A percentile compares a stretch with the other conserved stretches of the same genome.
These are phyloP conservation scores for Alternaria gaisen DNA, from an alignment of 2,329 filamentous ascomycete species.

Conservation along the genomic window DNA sequence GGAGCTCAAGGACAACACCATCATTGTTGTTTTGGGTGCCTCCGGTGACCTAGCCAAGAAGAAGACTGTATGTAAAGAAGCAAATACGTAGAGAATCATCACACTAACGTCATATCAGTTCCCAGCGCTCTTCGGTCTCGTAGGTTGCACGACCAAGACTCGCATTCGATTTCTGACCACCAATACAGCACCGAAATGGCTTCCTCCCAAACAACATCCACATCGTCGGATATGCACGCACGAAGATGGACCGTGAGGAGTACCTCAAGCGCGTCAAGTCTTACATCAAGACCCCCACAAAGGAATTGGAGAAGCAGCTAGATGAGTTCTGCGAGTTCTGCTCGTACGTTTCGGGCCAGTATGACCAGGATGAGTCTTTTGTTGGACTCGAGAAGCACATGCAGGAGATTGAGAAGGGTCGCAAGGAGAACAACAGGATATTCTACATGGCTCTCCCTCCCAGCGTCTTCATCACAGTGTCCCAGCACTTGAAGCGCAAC, in stretches of 20 bases:
- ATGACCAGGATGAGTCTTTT: conserved; percentile 97
- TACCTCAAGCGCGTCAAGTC: conserved; percentile 94
- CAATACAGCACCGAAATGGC: conserved; percentile 88
- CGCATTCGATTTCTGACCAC: conserved; percentile 28
- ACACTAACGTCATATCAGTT: conserved; percentile 67
- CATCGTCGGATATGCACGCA: conserved; percentile 98
- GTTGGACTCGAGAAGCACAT: conserved; percentile 84
- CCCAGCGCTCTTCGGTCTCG: conserved; percentile 94
- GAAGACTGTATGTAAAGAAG: conserved; percentile 80
- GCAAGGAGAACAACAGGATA: conserved; percentile 85
- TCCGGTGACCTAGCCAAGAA: conserved; percentile 99
- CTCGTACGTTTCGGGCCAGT: conserved; percentile 95
- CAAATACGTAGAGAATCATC: conserved; percentile 3
- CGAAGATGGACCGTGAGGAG: conserved; percentile 98
- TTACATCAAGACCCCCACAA: conserved; percentile 98
- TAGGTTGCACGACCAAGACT: conserved; percentile 63
- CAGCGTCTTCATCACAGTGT: conserved; percentile 97
- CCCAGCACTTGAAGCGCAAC: conserved; percentile 95
- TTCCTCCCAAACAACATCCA: conserved; percentile 96
- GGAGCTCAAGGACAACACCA: conserved; percentile 98
- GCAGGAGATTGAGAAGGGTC: conserved; percentile 81
- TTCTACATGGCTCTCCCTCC: conserved; percentile 99
- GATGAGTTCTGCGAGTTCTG: conserved; percentile 88
- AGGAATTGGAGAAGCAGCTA: conserved; percentile 95
- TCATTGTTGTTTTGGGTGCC: conserved; percentile 94